These are phyloP conservation scores for Vitis cinerea DNA, from an alignment of 164 flowering plant genomes.

Conservation along the genomic window DNA sequence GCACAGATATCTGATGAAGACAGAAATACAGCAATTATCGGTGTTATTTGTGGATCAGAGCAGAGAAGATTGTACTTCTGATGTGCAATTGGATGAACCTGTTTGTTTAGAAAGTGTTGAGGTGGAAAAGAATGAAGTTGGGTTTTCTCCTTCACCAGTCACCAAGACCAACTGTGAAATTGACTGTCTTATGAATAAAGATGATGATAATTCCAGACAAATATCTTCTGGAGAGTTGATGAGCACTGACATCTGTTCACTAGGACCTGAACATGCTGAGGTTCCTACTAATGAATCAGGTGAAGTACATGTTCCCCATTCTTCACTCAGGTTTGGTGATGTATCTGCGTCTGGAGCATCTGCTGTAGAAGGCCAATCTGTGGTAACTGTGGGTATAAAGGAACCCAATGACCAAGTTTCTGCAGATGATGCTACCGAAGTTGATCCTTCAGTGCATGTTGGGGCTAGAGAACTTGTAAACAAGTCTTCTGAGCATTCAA, in stretches of 20 bases:
- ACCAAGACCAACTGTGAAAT: constrained; percentile 1
- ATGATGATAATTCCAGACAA: constrained; percentile 4
- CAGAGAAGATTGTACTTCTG: not conserved
- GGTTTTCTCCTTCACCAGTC: not conserved
- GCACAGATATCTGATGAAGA: not conserved
- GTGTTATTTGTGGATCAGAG: not conserved
- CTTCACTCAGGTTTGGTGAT: constrained; percentile 11
- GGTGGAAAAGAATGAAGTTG: constrained; percentile 8
- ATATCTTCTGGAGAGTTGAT: constrained; percentile 10
- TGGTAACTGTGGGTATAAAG: not conserved
- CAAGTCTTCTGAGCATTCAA: constrained; percentile 4
- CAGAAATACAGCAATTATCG: not conserved
- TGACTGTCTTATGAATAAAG: not conserved
- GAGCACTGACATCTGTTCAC: constrained; percentile 1
- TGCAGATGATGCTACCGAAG: constrained; percentile 6
- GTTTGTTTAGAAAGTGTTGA: not conserved
- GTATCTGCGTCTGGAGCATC: constrained; percentile 4
- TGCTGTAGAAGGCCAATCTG: constrained; percentile 2
- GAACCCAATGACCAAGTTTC: constrained; percentile 9
- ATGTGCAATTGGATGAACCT: not conserved
- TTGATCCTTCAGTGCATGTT: constrained; percentile 2
- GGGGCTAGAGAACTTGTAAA: constrained; percentile 12
- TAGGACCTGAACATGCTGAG: not conserved
- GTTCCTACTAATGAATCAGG: constrained; percentile 5
- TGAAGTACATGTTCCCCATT: not conserved